phyloP scores from a whole-genome alignment of 2,329 filamentous ascomycete species.

The Myrmaecium sp. region DNA sequence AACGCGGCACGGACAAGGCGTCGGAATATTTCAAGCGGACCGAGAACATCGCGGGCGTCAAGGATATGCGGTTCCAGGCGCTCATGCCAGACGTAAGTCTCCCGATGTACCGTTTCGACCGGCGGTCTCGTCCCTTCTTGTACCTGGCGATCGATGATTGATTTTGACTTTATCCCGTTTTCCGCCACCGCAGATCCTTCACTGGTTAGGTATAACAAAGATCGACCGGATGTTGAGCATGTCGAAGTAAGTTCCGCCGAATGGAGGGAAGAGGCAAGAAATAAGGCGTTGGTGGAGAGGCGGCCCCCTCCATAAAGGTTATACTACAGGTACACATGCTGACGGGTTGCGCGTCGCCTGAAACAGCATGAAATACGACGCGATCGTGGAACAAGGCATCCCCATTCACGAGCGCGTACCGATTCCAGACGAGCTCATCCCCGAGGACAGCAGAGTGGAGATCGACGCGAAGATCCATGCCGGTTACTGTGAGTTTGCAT shows the following conservation, averaged over 20 bases:
- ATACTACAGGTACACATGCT: slow-evolving; percentile 1
- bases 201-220: slow-evolving; percentile 97
- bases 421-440: slow-evolving; percentile 85
- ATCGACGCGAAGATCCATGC: slow-evolving; percentile 98
- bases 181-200: slow-evolving; percentile 43
- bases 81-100: slow-evolving; percentile 67
- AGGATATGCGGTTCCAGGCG: slow-evolving; percentile 93
- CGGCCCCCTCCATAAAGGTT: slow-evolving; percentile 1
- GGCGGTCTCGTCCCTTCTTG: neutral
- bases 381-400: slow-evolving; percentile 70
- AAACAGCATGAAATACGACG: slow-evolving; percentile 72
- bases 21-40: slow-evolving; percentile 93
- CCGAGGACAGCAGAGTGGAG: slow-evolving; percentile 88
- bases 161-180: neutral
- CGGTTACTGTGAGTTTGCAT: slow-evolving; percentile 47
- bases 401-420: slow-evolving; percentile 81
- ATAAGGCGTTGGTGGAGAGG: neutral
- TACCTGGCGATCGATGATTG: neutral
- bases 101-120: neutral
- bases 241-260: slow-evolving; percentile 54
- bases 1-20: slow-evolving; percentile 59
- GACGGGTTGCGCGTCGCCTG: too few relatives aligned
- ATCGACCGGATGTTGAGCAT: slow-evolving; percentile 98
- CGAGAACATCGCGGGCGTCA: slow-evolving; percentile 96
- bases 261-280: slow-evolving; percentile 4